Evolutionary conservation across 257 asterid species (phyloP).

Genomic region (Solanum okadae): DNA sequence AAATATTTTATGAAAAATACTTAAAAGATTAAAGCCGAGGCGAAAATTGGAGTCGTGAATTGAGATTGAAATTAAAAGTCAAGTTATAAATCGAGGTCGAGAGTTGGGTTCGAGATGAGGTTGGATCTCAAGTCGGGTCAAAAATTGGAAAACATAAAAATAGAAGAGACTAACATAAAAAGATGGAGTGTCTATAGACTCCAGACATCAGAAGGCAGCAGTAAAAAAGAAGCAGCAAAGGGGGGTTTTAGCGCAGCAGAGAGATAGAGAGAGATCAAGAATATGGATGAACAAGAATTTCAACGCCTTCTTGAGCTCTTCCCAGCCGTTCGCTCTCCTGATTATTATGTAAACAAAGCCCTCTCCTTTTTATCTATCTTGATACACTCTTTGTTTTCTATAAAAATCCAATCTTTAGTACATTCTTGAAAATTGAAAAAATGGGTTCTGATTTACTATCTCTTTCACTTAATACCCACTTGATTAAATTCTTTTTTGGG

Average conservation of each 20-base stretch:
- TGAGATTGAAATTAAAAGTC: too few species aligned
- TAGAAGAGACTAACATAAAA: neutral
- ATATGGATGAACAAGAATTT: conserved; percentile 54
- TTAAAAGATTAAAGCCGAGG: too few species aligned
- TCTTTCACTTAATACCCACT: neutral
- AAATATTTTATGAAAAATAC: too few species aligned
- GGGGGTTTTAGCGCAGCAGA: neutral
- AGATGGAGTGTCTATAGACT: neutral
- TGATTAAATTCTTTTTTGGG: neutral
- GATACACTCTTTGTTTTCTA: neutral
- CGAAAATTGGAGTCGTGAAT: neutral
- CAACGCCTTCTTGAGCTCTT: conserved; percentile 53
- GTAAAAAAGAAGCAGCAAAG: neutral
- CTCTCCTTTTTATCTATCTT: neutral
- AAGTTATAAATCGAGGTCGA: neutral
- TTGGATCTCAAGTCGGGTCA: neutral
- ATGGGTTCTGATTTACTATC: neutral
- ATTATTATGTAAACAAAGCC: conserved; percentile 36
- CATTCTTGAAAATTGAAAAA: neutral
- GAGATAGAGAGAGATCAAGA: neutral
- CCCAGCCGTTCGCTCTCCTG: conserved; percentile 62
- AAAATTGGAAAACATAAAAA: too few species aligned
- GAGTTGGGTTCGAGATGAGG: too few species aligned
- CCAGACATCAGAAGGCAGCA: neutral
- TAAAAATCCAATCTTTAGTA: neutral